phyloP scores from a whole-genome alignment of 805 yeast species.

The Lachancea sp. region DNA sequence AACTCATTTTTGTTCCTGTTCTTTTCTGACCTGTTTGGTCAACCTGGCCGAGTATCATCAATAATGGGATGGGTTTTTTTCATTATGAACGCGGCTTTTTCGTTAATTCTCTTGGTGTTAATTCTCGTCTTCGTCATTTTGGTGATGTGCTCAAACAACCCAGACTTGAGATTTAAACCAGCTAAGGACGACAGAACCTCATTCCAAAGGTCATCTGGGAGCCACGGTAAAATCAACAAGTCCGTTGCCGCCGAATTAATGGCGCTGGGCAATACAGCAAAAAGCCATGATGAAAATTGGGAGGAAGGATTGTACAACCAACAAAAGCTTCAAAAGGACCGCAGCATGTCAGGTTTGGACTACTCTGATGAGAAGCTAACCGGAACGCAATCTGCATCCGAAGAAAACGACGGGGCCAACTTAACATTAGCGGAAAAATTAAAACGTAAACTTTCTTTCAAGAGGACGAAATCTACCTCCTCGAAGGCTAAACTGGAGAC shows the following conservation, averaged over 20 bases:
- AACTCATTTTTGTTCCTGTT: slow-evolving; percentile 83
- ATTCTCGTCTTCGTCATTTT: slow-evolving; percentile 60
- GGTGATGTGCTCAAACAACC: slow-evolving; percentile 70
- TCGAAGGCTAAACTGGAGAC: background rate
- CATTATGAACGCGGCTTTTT: slow-evolving; percentile 81
- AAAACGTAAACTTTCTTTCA: slow-evolving; percentile 21
- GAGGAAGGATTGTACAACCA: slow-evolving; percentile 47
- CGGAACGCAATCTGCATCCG: slow-evolving; percentile 10
- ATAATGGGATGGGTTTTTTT: slow-evolving; percentile 92
- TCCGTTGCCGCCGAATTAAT: slow-evolving; percentile 46
- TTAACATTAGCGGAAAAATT: slow-evolving; percentile 23
- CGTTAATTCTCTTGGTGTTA: slow-evolving; percentile 63
- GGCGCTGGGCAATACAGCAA: slow-evolving; percentile 78
- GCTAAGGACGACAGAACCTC: slow-evolving; percentile 90
- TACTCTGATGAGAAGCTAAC: slow-evolving; percentile 9
- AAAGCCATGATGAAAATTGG: slow-evolving; percentile 72
- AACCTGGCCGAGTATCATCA: slow-evolving; percentile 69
- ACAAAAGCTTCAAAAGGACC: slow-evolving; percentile 16
- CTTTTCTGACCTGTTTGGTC: slow-evolving; percentile 78
- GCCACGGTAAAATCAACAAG: slow-evolving; percentile 30
- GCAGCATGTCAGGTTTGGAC: slow-evolving; percentile 8
- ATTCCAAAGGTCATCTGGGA: slow-evolving; percentile 50
- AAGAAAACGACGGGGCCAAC: slow-evolving; percentile 13
- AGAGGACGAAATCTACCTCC: slow-evolving; percentile 11
- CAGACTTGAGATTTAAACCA: slow-evolving; percentile 82